These are phyloP conservation scores for Pythium grandisporangium DNA, from an alignment of 352 stramenopile species.

Conservation along the genomic window DNA sequence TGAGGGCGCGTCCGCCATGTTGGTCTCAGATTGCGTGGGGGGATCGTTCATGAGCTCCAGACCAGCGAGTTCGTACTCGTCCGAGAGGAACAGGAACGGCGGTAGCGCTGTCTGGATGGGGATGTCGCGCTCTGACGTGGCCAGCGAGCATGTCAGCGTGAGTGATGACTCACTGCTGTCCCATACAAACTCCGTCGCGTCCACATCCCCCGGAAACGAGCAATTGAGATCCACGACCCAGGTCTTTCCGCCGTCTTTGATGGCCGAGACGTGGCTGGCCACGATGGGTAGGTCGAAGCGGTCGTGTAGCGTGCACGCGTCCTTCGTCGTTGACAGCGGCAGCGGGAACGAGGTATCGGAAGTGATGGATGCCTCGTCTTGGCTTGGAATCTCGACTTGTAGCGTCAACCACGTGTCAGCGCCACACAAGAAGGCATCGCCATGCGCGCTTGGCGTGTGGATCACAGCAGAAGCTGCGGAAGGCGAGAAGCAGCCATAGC, in stretches of 20 bases:
- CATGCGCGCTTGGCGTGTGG: too few relatives aligned
- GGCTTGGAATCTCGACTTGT: constrained; percentile 5
- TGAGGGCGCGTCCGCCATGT: neutral
- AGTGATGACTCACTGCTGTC: neutral
- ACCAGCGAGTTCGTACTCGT: constrained; percentile 8
- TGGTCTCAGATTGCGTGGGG: neutral
- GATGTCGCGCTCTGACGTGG: neutral
- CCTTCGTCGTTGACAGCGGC: constrained; percentile 2
- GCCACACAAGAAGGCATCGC: too few relatives aligned
- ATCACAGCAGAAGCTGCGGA: neutral
- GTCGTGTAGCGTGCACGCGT: constrained; percentile 5
- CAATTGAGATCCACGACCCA: constrained; percentile 9
- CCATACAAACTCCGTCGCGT: constrained; percentile 6
- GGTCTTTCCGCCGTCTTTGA: neutral
- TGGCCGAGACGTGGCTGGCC: neutral
- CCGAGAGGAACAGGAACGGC: constrained; percentile 6
- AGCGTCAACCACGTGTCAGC: constrained; percentile 9
- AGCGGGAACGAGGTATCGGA: neutral
- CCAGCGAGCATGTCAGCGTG: neutral
- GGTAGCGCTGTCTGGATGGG: constrained; percentile 6
- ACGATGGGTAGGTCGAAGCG: constrained; percentile 7
- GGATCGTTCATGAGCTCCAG: constrained; percentile 16
- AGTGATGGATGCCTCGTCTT: constrained; percentile 2
- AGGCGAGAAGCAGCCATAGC: constrained; percentile 4
- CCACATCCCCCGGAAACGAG: constrained; percentile 9